Evolutionary conservation across 257 asterid genomes (phyloP), one percentile per base, ranked within the genome.

Genomic region (Nicotiana paniculata): DNA sequence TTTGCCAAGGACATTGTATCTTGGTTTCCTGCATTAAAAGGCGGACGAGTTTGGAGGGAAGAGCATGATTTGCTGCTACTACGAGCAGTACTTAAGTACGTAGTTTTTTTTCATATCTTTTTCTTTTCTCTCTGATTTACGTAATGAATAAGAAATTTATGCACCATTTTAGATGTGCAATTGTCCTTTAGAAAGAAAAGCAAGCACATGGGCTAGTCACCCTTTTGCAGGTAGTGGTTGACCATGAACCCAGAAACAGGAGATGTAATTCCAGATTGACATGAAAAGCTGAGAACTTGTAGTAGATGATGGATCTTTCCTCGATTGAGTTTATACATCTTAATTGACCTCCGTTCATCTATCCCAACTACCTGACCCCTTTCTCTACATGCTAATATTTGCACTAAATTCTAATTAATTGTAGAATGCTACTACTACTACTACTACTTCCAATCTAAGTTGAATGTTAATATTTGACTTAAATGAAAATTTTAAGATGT

Each of bases 31-130:
- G 97, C 94, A 83, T 83, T 96, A 51, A 94, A 83, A 88, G 93
- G 95, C 85, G 99, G 98, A 87, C 90, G 89, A 87, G 64, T 90
- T 83, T 96, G 99, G 99, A 94, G 90, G 87, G 97, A 89, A 88
- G 90, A 90, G 66, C 97, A 96, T 57, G 99, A 96, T 70, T 83
- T 89, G 86, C 66, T 92, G 76, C 91, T 96, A 75, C 90, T 96
- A 87, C 93, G 85, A 86, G 99, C 98, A 58, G 95, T 94, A 55
- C 86, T 90, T 89, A 96, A 90, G 99, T 96, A 92, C 35, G 63
- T 21, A 26, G n/a, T 75, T 9, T 74, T 74, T 46, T 74, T 74
- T 74, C 61, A 9, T 72, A 24, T 46, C 7, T 46, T 72, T 75
- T 28, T 72, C 7, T 72, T 46, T 46, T 46, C 0, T 58, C 24